Evolutionary conservation across 2,329 filamentous ascomycete species (phyloP).

Genomic region (Cercospora sesami): DNA sequence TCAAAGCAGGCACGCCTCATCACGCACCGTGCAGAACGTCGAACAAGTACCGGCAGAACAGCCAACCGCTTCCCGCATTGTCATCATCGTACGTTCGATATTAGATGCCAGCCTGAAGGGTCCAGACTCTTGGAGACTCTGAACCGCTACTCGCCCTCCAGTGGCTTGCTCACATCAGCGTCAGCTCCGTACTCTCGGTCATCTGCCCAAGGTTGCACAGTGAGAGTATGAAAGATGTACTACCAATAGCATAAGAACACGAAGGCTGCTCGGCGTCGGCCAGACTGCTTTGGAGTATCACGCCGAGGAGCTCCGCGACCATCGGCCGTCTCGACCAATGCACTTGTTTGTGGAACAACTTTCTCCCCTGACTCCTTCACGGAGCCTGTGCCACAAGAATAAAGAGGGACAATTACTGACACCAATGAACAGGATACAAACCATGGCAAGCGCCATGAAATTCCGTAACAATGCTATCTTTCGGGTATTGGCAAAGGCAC

Average conservation of each 20-base stretch:
- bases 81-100: neutral
- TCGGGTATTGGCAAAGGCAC: neutral
- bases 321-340: neutral
- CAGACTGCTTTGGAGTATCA: neutral
- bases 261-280: neutral
- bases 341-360: neutral
- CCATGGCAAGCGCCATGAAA: neutral
- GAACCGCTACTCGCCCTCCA: neutral
- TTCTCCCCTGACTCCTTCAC: neutral
- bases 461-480: neutral
- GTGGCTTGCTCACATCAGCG: slow-evolving; percentile 1
- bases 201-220: neutral
- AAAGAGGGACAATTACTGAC: neutral
- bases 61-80: neutral
- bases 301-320: neutral
- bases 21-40: neutral
- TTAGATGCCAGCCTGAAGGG: neutral
- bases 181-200: neutral
- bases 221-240: neutral
- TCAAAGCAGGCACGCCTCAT: neutral
- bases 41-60: neutral
- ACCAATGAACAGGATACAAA: neutral
- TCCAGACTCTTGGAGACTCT: neutral
- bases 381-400: neutral
- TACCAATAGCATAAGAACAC: slow-evolving; percentile 1